Base-by-base conservation (phyloP, 2,329 filamentous ascomycete species). In the Colletotrichum eremochloae region DNA sequence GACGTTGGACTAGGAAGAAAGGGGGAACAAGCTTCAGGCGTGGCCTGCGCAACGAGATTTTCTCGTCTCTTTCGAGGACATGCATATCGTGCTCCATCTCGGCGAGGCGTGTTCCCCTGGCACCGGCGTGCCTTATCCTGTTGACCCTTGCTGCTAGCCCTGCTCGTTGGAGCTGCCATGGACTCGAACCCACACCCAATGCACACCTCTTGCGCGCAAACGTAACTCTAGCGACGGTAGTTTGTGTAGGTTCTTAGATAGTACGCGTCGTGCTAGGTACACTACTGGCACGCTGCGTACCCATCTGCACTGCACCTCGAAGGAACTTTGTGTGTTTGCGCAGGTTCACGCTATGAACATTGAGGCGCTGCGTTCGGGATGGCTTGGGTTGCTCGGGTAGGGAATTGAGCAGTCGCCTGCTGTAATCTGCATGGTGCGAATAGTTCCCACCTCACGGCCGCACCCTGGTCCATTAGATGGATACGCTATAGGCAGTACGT, bases 11-110 rank as follows among this genome's bases (percentile, higher is more conserved):
- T 72, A 72, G 67, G 40, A 61, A 70, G 70, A 72, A 72, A 72
- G 42, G 70, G 66, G 70, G 70, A 72, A 70, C 66, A 70, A 72
- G 66, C 70, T 70, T 72, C 70, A 72, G 70, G 70, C 66, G 66
- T 72, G 48, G 70, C 60, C 61, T 56, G 61, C 53, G 66, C 70
- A 61, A 72, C 53, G 66, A 72, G 70, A 61, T 68, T 72, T 72
- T 62, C 52, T 57, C 36, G 31, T 69, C 50, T 33, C 57, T 9
- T 40, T 53, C 46, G 44, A 72, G 60, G 55, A 61, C 66, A 66
- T 72, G 70, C 60, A 65, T 70, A 55, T 70, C 42, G 48, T 55
- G 67, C 62, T 52, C 70, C 70, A 72, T 72, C 67, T 72, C 60
- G 60, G 42, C 42, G 62, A 33, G 62, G 66, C 64, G 61, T 64